These are phyloP conservation scores for Earliella scabrosa DNA, from an alignment of 1,284 basidiomycete species.

Conservation along the genomic window DNA sequence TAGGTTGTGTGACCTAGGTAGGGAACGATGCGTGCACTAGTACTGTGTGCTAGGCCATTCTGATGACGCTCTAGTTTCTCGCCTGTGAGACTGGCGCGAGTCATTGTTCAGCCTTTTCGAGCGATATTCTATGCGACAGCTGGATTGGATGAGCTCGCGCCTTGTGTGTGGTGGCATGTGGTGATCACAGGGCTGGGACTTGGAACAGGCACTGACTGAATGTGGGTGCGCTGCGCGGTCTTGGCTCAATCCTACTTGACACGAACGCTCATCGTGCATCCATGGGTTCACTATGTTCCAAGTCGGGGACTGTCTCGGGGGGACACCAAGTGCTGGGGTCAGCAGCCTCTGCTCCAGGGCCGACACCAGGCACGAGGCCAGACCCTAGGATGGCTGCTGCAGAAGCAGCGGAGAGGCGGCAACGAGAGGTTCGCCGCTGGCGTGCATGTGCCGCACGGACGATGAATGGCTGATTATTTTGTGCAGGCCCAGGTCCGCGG, in stretches of 20 bases:
- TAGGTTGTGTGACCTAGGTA: too few relatives aligned
- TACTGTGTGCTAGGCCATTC: neutral
- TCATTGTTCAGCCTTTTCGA: too few relatives aligned
- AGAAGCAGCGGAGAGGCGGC: constrained; percentile 70
- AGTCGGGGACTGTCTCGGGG: constrained; percentile 52
- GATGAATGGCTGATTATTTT: constrained; percentile 27
- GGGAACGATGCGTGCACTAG: neutral
- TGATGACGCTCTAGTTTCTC: neutral
- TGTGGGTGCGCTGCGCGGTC: neutral
- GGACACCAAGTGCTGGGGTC: constrained; percentile 56
- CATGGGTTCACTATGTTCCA: constrained; percentile 77
- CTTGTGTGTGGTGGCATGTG: neutral
- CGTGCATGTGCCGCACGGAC: constrained; percentile 30
- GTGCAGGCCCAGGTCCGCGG: constrained; percentile 59
- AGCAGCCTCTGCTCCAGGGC: constrained; percentile 3
- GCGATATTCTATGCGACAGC: too few relatives aligned
- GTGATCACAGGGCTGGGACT: neutral
- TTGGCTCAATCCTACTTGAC: constrained; percentile 13
- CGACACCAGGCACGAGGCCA: constrained; percentile 22
- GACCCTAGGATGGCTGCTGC: constrained; percentile 67
- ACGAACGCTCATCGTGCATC: constrained; percentile 13
- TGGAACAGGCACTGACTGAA: neutral
- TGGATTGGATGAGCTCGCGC: neutral
- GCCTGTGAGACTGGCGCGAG: too few relatives aligned
- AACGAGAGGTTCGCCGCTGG: constrained; percentile 65